These are phyloP conservation scores for Phytophthora citricola DNA, from an alignment of 352 stramenopile species.

Conservation along the genomic window DNA sequence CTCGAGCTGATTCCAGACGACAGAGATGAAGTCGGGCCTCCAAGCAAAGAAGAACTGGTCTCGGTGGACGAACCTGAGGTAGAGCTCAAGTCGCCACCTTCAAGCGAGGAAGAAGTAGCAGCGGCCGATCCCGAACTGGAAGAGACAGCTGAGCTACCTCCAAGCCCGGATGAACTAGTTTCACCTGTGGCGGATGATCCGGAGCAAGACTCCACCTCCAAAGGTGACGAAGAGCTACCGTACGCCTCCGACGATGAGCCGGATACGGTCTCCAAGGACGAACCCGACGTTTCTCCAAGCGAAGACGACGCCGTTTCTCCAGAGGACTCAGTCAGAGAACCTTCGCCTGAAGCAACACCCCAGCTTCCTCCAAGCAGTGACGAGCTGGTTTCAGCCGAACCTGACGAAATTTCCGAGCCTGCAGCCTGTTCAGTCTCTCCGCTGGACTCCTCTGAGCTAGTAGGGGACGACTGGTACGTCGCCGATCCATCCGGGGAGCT, in stretches of 20 bases:
- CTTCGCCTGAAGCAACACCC: conserved; percentile 11
- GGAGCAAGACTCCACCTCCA: conserved; percentile 14
- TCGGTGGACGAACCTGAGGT: conserved; percentile 5
- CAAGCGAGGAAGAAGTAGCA: conserved; percentile 2
- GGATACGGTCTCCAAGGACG: not conserved
- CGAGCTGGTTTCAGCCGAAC: conserved; percentile 13
- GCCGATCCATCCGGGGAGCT: conserved; percentile 1
- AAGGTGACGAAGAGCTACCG: not conserved
- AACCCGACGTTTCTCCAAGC: conserved; percentile 3
- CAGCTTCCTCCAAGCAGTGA: conserved; percentile 12
- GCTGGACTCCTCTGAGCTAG: conserved; percentile 21
- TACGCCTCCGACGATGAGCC: conserved; percentile 8
- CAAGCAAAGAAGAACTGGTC: not conserved
- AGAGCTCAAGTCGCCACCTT: not conserved
- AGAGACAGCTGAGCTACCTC: conserved; percentile 6
- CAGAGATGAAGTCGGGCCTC: not conserved
- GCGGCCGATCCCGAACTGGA: conserved; percentile 5
- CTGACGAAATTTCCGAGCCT: conserved; percentile 6
- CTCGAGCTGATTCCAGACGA: conserved; percentile 3
- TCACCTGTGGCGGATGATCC: conserved; percentile 9
- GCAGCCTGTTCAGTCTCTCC: conserved; percentile 17
- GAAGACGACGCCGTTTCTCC: conserved; percentile 7
- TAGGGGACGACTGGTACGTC: conserved; percentile 2
- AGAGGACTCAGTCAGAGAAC: conserved; percentile 16
- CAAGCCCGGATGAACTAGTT: conserved; percentile 9